These are phyloP conservation scores for Sambucus nigra DNA, from an alignment of 129 eudicot genomes.

Conservation along the genomic window DNA sequence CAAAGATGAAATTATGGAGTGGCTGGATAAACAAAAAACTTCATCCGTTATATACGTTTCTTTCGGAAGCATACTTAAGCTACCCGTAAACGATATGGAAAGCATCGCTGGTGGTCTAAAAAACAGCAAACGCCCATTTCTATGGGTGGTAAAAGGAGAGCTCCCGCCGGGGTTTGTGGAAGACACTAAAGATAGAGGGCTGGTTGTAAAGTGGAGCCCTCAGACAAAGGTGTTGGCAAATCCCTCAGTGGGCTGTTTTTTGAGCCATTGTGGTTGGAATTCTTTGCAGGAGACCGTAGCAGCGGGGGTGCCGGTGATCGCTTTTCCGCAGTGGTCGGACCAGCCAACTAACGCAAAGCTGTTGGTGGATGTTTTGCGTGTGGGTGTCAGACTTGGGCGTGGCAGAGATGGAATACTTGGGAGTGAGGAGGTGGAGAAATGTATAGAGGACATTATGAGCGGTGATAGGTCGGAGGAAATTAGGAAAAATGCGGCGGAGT, in stretches of 20 bases:
- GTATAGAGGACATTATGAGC: constrained; percentile 29
- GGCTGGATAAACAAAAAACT: constrained; percentile 25
- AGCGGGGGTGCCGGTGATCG: constrained; percentile 42
- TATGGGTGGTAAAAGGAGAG: constrained; percentile 35
- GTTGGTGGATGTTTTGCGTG: constrained; percentile 24
- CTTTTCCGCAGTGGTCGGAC: constrained; percentile 41
- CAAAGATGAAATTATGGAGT: constrained; percentile 17
- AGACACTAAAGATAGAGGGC: constrained; percentile 31
- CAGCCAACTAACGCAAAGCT: constrained; percentile 47
- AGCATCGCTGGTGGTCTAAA: constrained; percentile 19
- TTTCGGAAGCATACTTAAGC: constrained; percentile 28
- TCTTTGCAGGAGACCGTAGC: constrained; percentile 29
- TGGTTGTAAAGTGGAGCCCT: constrained; percentile 41
- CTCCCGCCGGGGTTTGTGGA: constrained; percentile 7
- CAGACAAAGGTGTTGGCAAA: constrained; percentile 31
- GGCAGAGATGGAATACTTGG: constrained; percentile 11
- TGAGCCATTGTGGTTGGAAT: constrained; percentile 62
- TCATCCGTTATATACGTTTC: constrained; percentile 39
- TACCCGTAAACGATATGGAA: constrained; percentile 17
- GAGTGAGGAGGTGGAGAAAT: constrained; percentile 26
- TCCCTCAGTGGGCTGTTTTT: constrained; percentile 31
- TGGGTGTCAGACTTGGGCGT: constrained; percentile 26
- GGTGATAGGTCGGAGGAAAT: constrained; percentile 25
- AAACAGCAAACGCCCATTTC: constrained; percentile 20
- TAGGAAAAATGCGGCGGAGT: constrained; percentile 19